Percentiles rank a stretch among this genome's conserved stretches.
Conservation (phyloP, 176 grass and related monocot species). For the Melocanna baccifera region DNA sequence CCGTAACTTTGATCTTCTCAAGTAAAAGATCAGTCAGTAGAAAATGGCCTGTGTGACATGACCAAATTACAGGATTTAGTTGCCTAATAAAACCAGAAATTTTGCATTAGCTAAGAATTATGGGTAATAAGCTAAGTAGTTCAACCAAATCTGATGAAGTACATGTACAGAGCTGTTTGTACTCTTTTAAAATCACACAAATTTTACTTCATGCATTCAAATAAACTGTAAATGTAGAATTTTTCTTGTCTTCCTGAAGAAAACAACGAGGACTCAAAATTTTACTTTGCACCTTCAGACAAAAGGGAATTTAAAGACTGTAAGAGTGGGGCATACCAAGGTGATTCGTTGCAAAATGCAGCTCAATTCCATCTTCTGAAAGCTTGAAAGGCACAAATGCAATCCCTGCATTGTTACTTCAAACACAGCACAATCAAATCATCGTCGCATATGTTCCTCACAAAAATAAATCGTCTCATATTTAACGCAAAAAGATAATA, state of each 20-base stretch:
- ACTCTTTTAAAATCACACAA: not conserved
- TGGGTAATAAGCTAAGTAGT: not conserved
- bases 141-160: not conserved
- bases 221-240: not conserved
- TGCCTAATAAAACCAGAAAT: not conserved
- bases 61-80: not conserved
- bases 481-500: not conserved
- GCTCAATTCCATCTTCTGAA: conserved; percentile 60
- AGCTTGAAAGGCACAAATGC: conserved; percentile 60
- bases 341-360: conserved; percentile 80
- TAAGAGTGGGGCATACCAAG: conserved; percentile 26
- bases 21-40: conserved; percentile 66
- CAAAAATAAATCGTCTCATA: not conserved
- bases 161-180: not conserved
- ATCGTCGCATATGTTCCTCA: not conserved
- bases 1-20: conserved; percentile 56
- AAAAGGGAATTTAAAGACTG: not conserved
- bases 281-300: not conserved
- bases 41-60: conserved; percentile 55
- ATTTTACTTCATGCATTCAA: not conserved
- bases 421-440: not conserved
- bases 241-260: not conserved
- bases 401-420: conserved; percentile 75
- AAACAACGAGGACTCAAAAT: not conserved
- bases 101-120: not conserved